A percentile compares a stretch with the other conserved stretches of the same genome.
Conservation (phyloP, 2,329 filamentous ascomycete species). For the Aureobasidium sp. region DNA sequence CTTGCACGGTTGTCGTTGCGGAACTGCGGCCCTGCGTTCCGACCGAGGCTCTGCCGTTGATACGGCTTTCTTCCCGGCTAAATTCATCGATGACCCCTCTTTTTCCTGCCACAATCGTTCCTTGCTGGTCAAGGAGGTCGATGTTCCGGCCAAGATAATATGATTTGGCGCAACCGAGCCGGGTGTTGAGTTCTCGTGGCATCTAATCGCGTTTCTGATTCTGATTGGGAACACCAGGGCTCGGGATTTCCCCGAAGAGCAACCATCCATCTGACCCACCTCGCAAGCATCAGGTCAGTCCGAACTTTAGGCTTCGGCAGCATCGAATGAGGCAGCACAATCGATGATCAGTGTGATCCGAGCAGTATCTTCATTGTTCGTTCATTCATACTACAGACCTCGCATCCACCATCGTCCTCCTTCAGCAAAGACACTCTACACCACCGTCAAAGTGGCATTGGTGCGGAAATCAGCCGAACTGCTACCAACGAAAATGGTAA, state of each 20-base stretch:
- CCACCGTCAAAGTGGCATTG: conserved; percentile 51
- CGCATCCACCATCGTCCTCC: not conserved
- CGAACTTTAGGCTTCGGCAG: not conserved
- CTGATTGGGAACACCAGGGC: not conserved
- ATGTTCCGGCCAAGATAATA: not conserved
- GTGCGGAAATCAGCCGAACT: conserved; percentile 50
- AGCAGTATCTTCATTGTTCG: not conserved
- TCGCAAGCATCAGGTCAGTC: not conserved
- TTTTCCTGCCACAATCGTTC: not conserved
- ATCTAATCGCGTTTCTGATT: not conserved
- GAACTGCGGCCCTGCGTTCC: not conserved
- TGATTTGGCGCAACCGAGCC: not conserved
- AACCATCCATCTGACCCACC: not conserved
- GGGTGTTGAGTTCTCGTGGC: not conserved
- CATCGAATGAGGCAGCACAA: not conserved
- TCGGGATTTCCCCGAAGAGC: not conserved
- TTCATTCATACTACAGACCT: not conserved
- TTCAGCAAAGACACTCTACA: conserved; percentile 16
- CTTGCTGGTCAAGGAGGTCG: not conserved
- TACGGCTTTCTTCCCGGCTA: conserved; percentile 4
- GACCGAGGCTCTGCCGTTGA: not conserved
- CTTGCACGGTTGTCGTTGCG: not conserved
- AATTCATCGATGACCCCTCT: not conserved
- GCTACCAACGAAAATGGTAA: conserved; percentile 54
- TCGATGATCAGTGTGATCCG: not conserved